A percentile compares a stretch with the other conserved stretches of the same genome.
Conservation (phyloP, 805 yeast species). For the Metschnikowia cubensis region DNA sequence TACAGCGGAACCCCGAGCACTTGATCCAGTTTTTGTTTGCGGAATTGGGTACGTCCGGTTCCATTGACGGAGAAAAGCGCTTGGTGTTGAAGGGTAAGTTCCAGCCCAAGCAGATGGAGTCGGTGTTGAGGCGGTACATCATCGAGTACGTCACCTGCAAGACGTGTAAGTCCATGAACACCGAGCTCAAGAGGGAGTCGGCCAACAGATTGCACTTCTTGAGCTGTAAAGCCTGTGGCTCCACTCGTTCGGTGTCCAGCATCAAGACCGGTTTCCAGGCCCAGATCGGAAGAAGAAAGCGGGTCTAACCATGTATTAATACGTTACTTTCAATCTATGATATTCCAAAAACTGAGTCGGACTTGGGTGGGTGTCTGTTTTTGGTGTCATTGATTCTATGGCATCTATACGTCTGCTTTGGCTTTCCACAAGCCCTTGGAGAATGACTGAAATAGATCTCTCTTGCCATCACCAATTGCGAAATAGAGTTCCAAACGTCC, state of each 20-base stretch:
- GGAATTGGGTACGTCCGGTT: conserved; percentile 98
- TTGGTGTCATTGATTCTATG: too few relatives aligned
- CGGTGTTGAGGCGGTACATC: conserved; percentile 92
- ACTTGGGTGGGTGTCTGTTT: too few relatives aligned
- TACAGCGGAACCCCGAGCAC: conserved; percentile 97
- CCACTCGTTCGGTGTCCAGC: conserved; percentile 92
- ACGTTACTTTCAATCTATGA: neutral
- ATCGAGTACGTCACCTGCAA: conserved; percentile 97
- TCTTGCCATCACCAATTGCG: too few relatives aligned
- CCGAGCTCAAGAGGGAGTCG: conserved; percentile 91
- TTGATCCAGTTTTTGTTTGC: conserved; percentile 95
- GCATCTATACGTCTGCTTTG: too few relatives aligned
- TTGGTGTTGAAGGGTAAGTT: conserved; percentile 96
- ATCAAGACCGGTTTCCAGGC: conserved; percentile 99
- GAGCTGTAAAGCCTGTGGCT: conserved; percentile 97
- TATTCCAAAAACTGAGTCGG: too few relatives aligned
- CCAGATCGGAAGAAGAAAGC: conserved; percentile 87
- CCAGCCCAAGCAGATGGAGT: conserved; percentile 96
- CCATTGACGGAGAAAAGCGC: conserved; percentile 97
- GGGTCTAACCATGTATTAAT: conserved; percentile 24
- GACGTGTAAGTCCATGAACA: conserved; percentile 97
- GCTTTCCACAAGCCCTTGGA: too few relatives aligned
- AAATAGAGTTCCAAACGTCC: too few relatives aligned
- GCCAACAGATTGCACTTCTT: conserved; percentile 95
- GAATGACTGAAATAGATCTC: too few relatives aligned